A percentile compares a stretch with the other conserved stretches of the same genome.
Conservation (phyloP, 208 protist species). For the Trypanosoma lewisi region DNA sequence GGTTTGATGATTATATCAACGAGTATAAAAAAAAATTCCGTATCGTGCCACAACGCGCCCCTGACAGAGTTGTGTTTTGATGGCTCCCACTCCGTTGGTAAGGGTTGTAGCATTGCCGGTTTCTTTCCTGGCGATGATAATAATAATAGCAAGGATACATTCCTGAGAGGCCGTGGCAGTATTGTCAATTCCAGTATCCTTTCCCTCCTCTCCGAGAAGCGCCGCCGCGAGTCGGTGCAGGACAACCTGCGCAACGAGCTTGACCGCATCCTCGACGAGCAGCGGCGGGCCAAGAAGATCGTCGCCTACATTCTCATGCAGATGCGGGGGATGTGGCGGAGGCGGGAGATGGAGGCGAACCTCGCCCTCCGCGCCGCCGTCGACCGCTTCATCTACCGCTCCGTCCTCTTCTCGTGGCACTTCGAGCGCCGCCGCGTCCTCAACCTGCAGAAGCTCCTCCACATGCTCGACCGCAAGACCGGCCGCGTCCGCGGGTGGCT, state of each 20-base stretch:
- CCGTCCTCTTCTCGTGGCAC: conserved; percentile 53
- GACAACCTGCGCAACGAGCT: conserved; percentile 29
- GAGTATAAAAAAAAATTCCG: neutral
- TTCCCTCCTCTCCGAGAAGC: neutral
- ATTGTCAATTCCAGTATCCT: neutral
- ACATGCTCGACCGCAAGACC: conserved; percentile 62
- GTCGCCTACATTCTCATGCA: conserved; percentile 64
- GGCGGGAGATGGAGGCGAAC: conserved; percentile 42
- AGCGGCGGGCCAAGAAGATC: conserved; percentile 75
- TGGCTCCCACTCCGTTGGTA: neutral
- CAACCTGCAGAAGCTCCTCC: conserved; percentile 72
- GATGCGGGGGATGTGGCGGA: conserved; percentile 70
- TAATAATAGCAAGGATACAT: neutral
- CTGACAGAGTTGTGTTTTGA: neutral
- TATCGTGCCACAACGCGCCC: neutral
- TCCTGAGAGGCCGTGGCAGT: neutral
- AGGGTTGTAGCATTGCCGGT: too few species aligned
- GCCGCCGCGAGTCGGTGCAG: neutral
- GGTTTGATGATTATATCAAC: neutral
- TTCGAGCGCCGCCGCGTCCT: conserved; percentile 68
- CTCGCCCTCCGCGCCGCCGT: conserved; percentile 41
- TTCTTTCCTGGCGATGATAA: too few species aligned
- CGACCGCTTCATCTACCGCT: conserved; percentile 29
- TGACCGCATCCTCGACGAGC: conserved; percentile 64
- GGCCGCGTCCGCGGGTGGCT: conserved; percentile 67